These are phyloP conservation scores for Fusarium sp. DNA, from an alignment of 2,329 filamentous ascomycete species.

Conservation along the genomic window DNA sequence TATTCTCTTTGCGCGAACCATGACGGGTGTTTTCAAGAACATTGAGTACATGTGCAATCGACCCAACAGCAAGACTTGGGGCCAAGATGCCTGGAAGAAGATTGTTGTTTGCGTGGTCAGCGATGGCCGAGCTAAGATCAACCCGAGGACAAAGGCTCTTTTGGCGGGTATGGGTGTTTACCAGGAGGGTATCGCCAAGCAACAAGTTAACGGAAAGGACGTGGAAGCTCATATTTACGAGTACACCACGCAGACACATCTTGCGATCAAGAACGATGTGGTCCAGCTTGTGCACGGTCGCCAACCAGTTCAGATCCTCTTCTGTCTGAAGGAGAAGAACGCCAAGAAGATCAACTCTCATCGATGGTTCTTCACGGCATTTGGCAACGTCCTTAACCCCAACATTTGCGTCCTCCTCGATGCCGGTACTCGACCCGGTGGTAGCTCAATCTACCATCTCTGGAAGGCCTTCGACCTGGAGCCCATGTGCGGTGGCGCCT, in stretches of 20 bases:
- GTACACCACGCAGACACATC: constrained; percentile 87
- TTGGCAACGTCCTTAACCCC: constrained; percentile 89
- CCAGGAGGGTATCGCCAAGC: constrained; percentile 98
- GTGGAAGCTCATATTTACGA: constrained; percentile 99
- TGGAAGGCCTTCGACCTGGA: constrained; percentile 99
- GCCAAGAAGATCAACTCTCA: constrained; percentile 99
- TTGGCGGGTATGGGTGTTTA: constrained; percentile 95
- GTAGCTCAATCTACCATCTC: constrained; percentile 94
- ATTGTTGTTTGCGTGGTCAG: constrained; percentile 98
- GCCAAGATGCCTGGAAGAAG: constrained; percentile 99
- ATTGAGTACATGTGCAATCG: constrained; percentile 98
- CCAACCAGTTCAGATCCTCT: constrained; percentile 94
- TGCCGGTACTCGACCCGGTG: constrained; percentile 93
- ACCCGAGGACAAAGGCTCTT: constrained; percentile 87
- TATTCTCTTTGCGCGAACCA: constrained; percentile 91
- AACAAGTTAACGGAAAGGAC: constrained; percentile 95
- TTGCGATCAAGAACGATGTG: constrained; percentile 90
- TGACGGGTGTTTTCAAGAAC: constrained; percentile 98
- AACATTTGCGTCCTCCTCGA: constrained; percentile 98
- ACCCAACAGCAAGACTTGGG: constrained; percentile 96
- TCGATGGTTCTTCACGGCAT: constrained; percentile 98
- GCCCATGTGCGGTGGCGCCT: constrained; percentile 96
- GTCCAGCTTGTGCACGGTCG: constrained; percentile 87
- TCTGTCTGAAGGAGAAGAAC: constrained; percentile 99
- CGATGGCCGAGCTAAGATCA: constrained; percentile 97